Base-by-base conservation (phyloP, 495 filamentous ascomycete species). In the Penicillium lividum region DNA sequence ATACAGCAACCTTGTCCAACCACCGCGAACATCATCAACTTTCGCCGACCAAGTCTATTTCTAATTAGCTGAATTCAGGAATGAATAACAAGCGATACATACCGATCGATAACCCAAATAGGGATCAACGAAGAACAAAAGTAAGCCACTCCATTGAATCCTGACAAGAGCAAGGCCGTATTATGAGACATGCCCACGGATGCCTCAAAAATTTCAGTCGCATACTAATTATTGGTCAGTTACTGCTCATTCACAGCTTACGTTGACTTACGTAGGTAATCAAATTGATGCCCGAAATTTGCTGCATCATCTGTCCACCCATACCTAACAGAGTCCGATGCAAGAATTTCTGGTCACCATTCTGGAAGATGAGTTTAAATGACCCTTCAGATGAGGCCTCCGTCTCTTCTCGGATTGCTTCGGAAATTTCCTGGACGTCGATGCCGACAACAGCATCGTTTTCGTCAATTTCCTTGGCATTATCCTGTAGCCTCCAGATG, bases 1-100 rank as follows among this genome's bases (percentile, higher is more conserved):
- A 74, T 74, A 59, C 81, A 84, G 58, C 76, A 69, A 31, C 73
- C 69, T 62, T 84, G 82, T n/a, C 81, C 79, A 18, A 68, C 70
- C 5, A 80, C 79, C 0, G 78, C 81, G 50, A 79, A 76, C 57
- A 79, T 69, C 69, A 80, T 76, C 48, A 80, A 65, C 59, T 76
- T 77, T 7, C 79, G 65, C 29, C 77, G 71, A 53, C 78, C 79
- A 49, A 77, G 73, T 31, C 75, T 75, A 44, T 29, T 27, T 3
- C 22, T 51, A 5, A 36, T 67, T 60, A 64, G 60, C 29, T 1
- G 36, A 2, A 5, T 10, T 36, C 15, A 42, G 22, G 13, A 33
- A 1, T 10, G 6, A 29, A 47, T 47, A 16, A 18, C 4, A 33
- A 40, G 38, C 15, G 38, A 13, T 27, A n/a, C 57, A 40, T 65